Percentiles rank a stretch among this genome's conserved stretches.
Evolutionary conservation across 352 stramenopile genomes (phyloP).

Genomic region (Globisporangium nunn): DNA sequence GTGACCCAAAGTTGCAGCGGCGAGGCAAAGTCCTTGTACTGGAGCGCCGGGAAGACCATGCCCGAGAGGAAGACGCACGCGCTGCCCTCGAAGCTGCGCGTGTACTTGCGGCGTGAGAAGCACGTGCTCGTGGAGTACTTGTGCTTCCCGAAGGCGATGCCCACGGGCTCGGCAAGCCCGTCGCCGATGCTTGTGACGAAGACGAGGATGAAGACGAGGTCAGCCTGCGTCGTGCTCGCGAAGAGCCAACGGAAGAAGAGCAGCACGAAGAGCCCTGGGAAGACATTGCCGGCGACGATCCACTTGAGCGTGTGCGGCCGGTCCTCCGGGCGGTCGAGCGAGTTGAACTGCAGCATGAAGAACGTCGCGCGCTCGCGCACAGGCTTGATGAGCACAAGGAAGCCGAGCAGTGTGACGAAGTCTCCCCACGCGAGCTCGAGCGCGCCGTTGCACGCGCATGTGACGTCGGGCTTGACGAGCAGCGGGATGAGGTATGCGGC

Average conservation of each 20-base stretch:
- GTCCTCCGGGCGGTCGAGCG: slow-evolving; percentile 75
- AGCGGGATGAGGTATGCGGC: slow-evolving; percentile 77
- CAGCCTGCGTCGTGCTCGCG: slow-evolving; percentile 59
- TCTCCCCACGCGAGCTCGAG: slow-evolving; percentile 74
- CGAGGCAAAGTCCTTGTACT: slow-evolving; percentile 76
- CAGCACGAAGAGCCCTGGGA: slow-evolving; percentile 74
- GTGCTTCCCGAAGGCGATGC: slow-evolving; percentile 55
- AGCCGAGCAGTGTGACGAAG: slow-evolving; percentile 76
- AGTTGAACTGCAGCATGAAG: slow-evolving; percentile 88
- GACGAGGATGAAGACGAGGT: slow-evolving; percentile 77
- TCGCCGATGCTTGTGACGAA: slow-evolving; percentile 65
- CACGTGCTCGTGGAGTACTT: slow-evolving; percentile 54
- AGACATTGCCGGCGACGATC: slow-evolving; percentile 79
- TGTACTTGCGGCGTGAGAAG: slow-evolving; percentile 56
- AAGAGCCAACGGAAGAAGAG: slow-evolving; percentile 87
- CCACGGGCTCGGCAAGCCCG: slow-evolving; percentile 43
- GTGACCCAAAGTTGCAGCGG: slow-evolving; percentile 62
- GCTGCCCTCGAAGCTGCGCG: slow-evolving; percentile 46
- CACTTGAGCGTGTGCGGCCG: slow-evolving; percentile 70
- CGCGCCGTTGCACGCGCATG: slow-evolving; percentile 41
- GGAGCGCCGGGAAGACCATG: slow-evolving; percentile 78
- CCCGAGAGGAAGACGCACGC: slow-evolving; percentile 59
- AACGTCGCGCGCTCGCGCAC: slow-evolving; percentile 73
- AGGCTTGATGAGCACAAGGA: slow-evolving; percentile 79
- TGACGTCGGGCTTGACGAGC: slow-evolving; percentile 55